Conservation (phyloP, 495 filamentous ascomycete species). For the Tuber magnatum region DNA sequence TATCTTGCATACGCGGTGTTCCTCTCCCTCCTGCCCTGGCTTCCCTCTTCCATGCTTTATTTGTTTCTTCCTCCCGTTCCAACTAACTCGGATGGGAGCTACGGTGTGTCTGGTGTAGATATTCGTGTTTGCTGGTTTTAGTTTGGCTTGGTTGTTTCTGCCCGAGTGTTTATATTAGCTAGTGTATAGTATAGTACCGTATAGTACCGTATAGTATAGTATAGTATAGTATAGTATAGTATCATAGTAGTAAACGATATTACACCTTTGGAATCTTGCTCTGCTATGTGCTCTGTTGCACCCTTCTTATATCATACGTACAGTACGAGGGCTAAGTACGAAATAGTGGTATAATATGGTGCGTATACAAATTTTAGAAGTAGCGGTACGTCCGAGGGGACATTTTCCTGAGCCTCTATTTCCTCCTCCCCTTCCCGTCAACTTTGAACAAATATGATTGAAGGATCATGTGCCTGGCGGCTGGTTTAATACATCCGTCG, state of each 20-base stretch:
- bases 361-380: no score
- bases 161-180: neutral
- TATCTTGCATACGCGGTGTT: neutral
- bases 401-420: no score
- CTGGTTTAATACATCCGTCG: no score
- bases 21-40: neutral
- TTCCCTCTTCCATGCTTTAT: neutral
- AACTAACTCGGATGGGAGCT: neutral
- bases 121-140: neutral
- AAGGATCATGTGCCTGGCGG: no score
- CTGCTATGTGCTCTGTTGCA: neutral
- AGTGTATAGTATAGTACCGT: neutral
- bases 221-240: neutral
- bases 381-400: no score
- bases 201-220: neutral
- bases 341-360: no score
- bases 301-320: no score
- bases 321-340: no score
- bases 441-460: no score
- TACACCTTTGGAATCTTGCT: neutral
- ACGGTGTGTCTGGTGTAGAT: neutral
- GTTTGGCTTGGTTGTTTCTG: neutral
- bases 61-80: neutral
- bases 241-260: neutral
- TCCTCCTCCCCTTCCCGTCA: no score